phyloP scores from a whole-genome alignment of 225 moss, liverwort and hornwort species.

The Ulota crispa region DNA sequence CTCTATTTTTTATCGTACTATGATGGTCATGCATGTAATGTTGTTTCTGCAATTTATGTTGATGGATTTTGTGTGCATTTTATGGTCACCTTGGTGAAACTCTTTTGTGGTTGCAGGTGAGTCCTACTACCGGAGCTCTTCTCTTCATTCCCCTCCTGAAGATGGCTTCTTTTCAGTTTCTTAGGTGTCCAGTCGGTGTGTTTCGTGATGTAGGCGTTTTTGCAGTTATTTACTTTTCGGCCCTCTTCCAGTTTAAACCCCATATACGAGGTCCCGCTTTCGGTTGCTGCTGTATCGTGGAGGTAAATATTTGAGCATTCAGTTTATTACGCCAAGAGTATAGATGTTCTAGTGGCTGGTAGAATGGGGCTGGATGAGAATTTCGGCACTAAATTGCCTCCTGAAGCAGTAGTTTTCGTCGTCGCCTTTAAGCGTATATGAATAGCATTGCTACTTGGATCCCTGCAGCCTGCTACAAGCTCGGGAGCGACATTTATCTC shows the following conservation, averaged over 20 bases:
- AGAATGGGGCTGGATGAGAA: slow-evolving; percentile 4
- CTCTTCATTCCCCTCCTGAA: slow-evolving; percentile 14
- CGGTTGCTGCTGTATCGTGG: slow-evolving; percentile 33
- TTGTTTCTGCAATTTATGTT: not conserved
- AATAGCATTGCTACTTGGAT: slow-evolving; percentile 5
- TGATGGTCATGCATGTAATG: not conserved
- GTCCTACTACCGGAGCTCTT: slow-evolving; percentile 30
- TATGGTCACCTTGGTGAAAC: slow-evolving; percentile 32
- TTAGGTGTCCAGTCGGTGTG: slow-evolving; percentile 6
- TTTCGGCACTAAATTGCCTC: not conserved
- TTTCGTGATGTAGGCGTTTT: slow-evolving; percentile 17
- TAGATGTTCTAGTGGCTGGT: slow-evolving; percentile 18
- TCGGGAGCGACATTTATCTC: slow-evolving; percentile 18
- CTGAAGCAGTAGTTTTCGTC: not conserved
- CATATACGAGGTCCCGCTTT: slow-evolving; percentile 23
- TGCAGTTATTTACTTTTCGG: slow-evolving; percentile 22
- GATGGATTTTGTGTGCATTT: slow-evolving; percentile 17
- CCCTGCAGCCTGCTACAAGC: slow-evolving; percentile 12
- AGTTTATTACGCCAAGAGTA: not conserved
- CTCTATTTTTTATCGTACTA: not conserved
- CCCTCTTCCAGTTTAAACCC: slow-evolving; percentile 13
- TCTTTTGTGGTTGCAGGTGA: slow-evolving; percentile 47
- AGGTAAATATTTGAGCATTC: slow-evolving; percentile 21
- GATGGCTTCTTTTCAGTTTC: slow-evolving; percentile 4
- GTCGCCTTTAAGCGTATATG: not conserved